Base-by-base conservation (phyloP, 371 early-diverging fungal genomes). In the Mycotypha africana region DNA sequence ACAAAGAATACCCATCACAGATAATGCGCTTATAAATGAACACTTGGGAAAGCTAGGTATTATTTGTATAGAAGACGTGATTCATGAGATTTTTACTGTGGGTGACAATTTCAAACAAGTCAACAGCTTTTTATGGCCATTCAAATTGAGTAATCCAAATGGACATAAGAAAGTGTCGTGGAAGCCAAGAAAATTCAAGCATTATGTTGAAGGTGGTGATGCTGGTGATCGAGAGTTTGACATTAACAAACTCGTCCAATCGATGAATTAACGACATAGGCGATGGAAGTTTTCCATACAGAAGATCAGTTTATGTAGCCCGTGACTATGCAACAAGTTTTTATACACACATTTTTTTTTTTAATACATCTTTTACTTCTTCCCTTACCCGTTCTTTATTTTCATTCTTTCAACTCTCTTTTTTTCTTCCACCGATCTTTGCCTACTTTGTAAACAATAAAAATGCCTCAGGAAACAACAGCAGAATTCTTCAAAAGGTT, bases 141-240 rank as follows among this genome's bases (percentile, higher is more conserved):
- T 99, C 85, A 92, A 92, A 75, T 83, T 99, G 42, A 89, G 87
- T 65, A 91, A 91, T 77, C 99, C 99, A 51, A 94, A 70, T 52
- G 56, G 56, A 2, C 56, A 56, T 30, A 56, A 56, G 15, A 61
- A 61, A 28, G 97, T 92, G 50, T 95, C 96, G 38, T 99, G 86
- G 90, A 77, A 74, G 49, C 87, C 84, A 42, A 89, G 93, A 85
- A 99, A 99, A 84, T 74, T 83, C 38, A 79, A 77, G 42, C 94
- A 95, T 84, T 99, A 95, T 74, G 84, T 94, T 32, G 92, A 98
- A 78, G 99, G 98, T 60, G 99, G 99, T 58, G 90, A 94, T 70
- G 72, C 81, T 58, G 99, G 99, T 60, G 90, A 98, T 82, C 93
- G 98, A 65, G 96, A 97, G 72, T 77, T 85, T 67, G 74, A 85